Evolutionary conservation across 1,284 basidiomycete genomes (phyloP).

Genomic region (Ustilago bromivora): DNA sequence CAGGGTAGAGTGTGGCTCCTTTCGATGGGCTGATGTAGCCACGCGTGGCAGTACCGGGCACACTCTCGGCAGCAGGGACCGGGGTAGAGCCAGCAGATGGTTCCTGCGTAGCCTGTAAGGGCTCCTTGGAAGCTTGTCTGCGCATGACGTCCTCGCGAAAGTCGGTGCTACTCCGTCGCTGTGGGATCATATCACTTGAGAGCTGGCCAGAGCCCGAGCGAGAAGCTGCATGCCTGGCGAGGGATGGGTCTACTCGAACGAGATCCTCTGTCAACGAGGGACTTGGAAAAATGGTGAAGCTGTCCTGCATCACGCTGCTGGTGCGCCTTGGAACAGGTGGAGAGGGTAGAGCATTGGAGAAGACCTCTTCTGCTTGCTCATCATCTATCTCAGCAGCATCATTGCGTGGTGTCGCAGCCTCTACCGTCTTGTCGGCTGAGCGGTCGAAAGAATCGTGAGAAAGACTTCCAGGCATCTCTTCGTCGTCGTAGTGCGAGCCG

Average conservation of each 20-base stretch:
- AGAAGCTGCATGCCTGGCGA: conserved; percentile 11
- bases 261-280: conserved; percentile 19
- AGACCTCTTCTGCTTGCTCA: conserved; percentile 10
- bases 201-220: conserved; percentile 25
- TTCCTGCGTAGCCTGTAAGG: conserved; percentile 1
- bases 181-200: conserved; percentile 17
- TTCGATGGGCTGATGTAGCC: conserved; percentile 18
- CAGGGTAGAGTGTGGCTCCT: conserved; percentile 8
- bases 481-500: conserved; percentile 51
- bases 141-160: conserved; percentile 14
- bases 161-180: conserved; percentile 28
- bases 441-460: conserved; percentile 22
- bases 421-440: conserved; percentile 28
- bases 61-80: background rate
- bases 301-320: conserved; percentile 38
- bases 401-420: background rate
- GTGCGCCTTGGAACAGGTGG: conserved; percentile 43
- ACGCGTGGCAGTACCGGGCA: background rate
- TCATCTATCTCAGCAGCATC: background rate
- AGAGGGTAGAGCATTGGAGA: conserved; percentile 35
- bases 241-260: background rate
- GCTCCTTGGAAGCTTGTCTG: conserved; percentile 8
- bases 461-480: conserved; percentile 20
- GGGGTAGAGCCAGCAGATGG: background rate
- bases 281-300: conserved; percentile 31